phyloP scores from a whole-genome alignment of 208 protist genomes.

The Eutreptiella sp. region DNA sequence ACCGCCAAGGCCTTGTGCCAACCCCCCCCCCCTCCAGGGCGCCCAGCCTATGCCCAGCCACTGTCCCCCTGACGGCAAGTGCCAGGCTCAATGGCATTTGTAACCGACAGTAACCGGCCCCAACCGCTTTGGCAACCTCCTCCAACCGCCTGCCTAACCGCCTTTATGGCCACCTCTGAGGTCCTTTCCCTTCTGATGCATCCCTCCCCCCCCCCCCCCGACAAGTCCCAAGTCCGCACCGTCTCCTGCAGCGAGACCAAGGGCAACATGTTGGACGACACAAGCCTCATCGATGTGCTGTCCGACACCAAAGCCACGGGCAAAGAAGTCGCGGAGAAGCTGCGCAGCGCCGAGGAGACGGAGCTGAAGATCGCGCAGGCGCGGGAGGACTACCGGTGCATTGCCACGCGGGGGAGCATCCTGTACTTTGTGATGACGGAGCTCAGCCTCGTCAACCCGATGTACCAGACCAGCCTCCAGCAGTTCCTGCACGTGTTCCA shows the following conservation, averaged over 20 bases:
- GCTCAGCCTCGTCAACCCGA: conserved; percentile 57
- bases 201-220: too few relatives aligned
- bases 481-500: conserved; percentile 69
- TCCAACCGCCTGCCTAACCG: too few relatives aligned
- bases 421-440: conserved; percentile 77
- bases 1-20: too few relatives aligned
- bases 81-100: too few relatives aligned
- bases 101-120: too few relatives aligned
- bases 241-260: neutral
- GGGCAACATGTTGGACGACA: conserved; percentile 66
- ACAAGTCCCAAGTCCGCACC: too few relatives aligned
- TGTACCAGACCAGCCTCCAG: conserved; percentile 72
- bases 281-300: conserved; percentile 57
- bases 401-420: conserved; percentile 63
- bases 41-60: too few relatives aligned
- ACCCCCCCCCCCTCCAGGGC: too few relatives aligned
- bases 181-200: too few relatives aligned
- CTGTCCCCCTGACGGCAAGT: too few relatives aligned
- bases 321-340: conserved; percentile 51
- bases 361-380: conserved; percentile 55
- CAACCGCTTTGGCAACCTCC: too few relatives aligned
- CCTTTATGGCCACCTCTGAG: too few relatives aligned
- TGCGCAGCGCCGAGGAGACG: conserved; percentile 46
- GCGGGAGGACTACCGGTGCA: conserved; percentile 65
- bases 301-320: conserved; percentile 54